phyloP scores from a whole-genome alignment of 2,329 filamentous ascomycete species.

The Phaeosphaeriaceae sp. region DNA sequence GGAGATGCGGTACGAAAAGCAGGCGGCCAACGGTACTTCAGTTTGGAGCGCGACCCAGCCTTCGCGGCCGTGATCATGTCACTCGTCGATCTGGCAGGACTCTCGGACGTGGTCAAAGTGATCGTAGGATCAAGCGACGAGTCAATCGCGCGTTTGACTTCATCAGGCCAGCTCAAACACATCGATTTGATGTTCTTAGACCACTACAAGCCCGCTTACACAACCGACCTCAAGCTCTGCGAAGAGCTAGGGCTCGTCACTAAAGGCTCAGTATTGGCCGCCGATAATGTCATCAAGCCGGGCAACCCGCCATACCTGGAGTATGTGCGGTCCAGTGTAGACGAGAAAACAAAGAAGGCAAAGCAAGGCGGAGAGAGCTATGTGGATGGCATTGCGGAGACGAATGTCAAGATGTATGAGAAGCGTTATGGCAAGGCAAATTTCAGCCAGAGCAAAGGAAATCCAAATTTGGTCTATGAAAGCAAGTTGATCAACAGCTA shows the following conservation, averaged over 20 bases:
- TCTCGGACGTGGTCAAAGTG: constrained; percentile 74
- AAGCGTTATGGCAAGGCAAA: constrained; percentile 56
- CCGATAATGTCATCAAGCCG: constrained; percentile 75
- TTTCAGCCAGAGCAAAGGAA: constrained; percentile 57
- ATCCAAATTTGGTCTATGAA: constrained; percentile 71
- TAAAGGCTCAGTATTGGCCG: constrained; percentile 68
- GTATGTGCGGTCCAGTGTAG: constrained; percentile 71
- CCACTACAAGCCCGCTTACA: constrained; percentile 80
- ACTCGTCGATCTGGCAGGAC: constrained; percentile 75
- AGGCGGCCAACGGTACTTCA: constrained; percentile 72
- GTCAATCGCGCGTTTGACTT: constrained; percentile 68
- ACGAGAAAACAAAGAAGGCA: constrained; percentile 63
- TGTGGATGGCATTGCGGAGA: constrained; percentile 51
- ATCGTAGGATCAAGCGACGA: constrained; percentile 72
- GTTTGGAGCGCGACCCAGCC: constrained; percentile 75
- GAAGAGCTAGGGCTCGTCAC: constrained; percentile 72
- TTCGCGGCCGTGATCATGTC: constrained; percentile 74
- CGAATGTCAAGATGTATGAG: constrained; percentile 57
- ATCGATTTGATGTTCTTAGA: constrained; percentile 81
- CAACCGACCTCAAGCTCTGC: constrained; percentile 76
- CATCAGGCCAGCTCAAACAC: constrained; percentile 59
- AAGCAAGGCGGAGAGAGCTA: constrained; percentile 43
- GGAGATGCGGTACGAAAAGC: constrained; percentile 68
- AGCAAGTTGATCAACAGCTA: constrained; percentile 69
- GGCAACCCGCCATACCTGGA: constrained; percentile 74